Conservation (phyloP, 2,329 filamentous ascomycete species). For the Monascus ruber region DNA sequence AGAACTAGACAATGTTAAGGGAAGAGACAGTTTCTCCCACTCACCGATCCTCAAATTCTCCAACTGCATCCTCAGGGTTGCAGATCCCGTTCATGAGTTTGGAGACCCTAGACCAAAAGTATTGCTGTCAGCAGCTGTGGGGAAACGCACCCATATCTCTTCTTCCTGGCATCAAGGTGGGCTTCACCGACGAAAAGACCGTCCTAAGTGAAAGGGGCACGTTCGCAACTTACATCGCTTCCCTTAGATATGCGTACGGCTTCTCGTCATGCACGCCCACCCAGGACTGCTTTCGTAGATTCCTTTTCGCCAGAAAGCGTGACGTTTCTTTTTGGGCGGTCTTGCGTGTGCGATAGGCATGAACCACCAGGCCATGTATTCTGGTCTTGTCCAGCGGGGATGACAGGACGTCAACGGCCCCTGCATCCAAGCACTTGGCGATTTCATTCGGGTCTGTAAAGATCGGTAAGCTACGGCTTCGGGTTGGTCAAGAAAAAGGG, state of each 20-base stretch:
- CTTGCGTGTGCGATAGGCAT: conserved; percentile 72
- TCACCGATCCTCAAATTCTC: conserved; percentile 50
- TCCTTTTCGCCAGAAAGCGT: conserved; percentile 58
- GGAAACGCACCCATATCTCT: too few species aligned
- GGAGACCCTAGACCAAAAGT: conserved; percentile 49
- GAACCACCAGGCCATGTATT: conserved; percentile 64
- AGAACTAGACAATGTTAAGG: conserved; percentile 1
- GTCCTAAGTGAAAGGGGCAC: too few species aligned
- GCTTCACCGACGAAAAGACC: too few species aligned
- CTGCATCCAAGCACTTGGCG: conserved; percentile 68
- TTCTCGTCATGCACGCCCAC: conserved; percentile 76
- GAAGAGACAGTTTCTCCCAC: conserved; percentile 9
- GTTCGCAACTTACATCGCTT: conserved; percentile 55
- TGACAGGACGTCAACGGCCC: conserved; percentile 74
- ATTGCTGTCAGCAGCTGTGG: not conserved
- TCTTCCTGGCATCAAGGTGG: too few species aligned
- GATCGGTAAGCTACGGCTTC: conserved; percentile 5
- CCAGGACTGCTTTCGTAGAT: conserved; percentile 78
- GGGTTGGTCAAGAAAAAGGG: not conserved
- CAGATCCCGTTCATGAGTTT: conserved; percentile 84
- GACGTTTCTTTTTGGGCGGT: conserved; percentile 63
- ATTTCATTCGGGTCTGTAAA: conserved; percentile 44
- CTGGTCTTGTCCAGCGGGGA: conserved; percentile 66
- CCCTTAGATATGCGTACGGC: conserved; percentile 77
- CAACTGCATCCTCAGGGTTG: conserved; percentile 52